A percentile compares a stretch with the other conserved stretches of the same genome.
Evolutionary conservation across 176 grass and related monocot genomes (phyloP).

Genomic region (Ensete ventricosum): DNA sequence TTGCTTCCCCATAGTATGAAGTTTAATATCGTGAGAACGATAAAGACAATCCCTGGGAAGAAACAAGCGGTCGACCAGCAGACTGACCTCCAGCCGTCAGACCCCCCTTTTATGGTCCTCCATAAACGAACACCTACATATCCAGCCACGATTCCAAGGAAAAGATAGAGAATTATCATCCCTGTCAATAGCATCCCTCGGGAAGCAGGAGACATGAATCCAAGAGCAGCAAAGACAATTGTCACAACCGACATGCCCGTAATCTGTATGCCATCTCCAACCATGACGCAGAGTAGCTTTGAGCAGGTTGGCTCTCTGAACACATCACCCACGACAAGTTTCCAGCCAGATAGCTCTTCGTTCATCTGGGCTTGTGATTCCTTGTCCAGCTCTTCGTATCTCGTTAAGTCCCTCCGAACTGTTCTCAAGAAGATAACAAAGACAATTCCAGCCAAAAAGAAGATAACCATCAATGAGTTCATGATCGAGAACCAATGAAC

Average conservation of each 20-base stretch:
- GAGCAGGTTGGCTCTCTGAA: conserved; percentile 71
- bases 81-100: conserved; percentile 63
- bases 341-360: conserved; percentile 81
- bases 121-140: conserved; percentile 53
- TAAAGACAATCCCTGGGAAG: conserved; percentile 63
- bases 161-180: conserved; percentile 80
- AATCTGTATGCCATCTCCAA: conserved; percentile 74
- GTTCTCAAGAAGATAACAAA: conserved; percentile 94
- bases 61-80: conserved; percentile 75
- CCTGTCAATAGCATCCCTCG: conserved; percentile 85
- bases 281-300: conserved; percentile 68
- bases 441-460: conserved; percentile 81
- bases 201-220: conserved; percentile 85
- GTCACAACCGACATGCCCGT: conserved; percentile 62
- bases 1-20: conserved; percentile 69
- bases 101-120: conserved; percentile 59
- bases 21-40: conserved; percentile 58
- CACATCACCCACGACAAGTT: conserved; percentile 77
- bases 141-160: conserved; percentile 68
- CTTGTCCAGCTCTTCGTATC: conserved; percentile 69
- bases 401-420: conserved; percentile 69
- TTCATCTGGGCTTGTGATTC: conserved; percentile 75
- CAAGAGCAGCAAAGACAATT: conserved; percentile 59
- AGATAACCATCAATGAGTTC: conserved; percentile 90
- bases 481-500: conserved; percentile 94